A percentile compares a stretch with the other conserved stretches of the same genome.
phyloP scores from a whole-genome alignment of 805 yeast species.

The Diddensiella transvaalensis region DNA sequence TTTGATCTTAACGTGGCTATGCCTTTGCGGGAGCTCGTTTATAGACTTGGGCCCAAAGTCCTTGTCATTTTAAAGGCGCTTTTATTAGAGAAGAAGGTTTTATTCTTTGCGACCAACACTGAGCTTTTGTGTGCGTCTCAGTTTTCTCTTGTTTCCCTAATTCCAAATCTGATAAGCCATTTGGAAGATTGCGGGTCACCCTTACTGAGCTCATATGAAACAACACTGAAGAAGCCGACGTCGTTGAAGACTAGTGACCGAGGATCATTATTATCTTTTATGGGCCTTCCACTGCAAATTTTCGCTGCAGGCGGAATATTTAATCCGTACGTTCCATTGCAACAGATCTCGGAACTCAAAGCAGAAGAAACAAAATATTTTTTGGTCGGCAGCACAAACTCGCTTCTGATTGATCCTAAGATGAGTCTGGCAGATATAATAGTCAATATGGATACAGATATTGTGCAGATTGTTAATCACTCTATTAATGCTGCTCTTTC shows the following conservation, averaged over 20 bases:
- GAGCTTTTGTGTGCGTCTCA: constrained; percentile 79
- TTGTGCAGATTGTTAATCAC: constrained; percentile 46
- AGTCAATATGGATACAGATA: constrained; percentile 26
- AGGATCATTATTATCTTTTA: constrained; percentile 66
- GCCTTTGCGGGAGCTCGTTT: constrained; percentile 60
- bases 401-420: constrained; percentile 66
- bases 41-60: constrained; percentile 54
- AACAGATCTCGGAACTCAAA: constrained; percentile 74
- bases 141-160: constrained; percentile 74
- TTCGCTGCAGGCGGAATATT: constrained; percentile 86
- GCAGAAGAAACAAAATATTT: constrained; percentile 57
- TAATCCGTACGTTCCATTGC: constrained; percentile 91
- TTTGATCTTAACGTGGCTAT: constrained; percentile 69
- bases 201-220: constrained; percentile 50
- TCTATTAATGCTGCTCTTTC: constrained; percentile 42
- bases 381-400: constrained; percentile 84
- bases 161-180: constrained; percentile 74
- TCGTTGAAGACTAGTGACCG: constrained; percentile 76
- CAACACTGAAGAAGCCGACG: constrained; percentile 52
- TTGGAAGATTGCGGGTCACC: constrained; percentile 82
- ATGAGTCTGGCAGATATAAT: constrained; percentile 17
- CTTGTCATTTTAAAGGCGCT: constrained; percentile 72
- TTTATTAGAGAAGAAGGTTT: constrained; percentile 65
- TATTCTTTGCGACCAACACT: constrained; percentile 76
- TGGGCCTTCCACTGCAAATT: constrained; percentile 83